Evolutionary conservation across 1,284 basidiomycete species (phyloP).

Genomic region (Athelia psychrophila): DNA sequence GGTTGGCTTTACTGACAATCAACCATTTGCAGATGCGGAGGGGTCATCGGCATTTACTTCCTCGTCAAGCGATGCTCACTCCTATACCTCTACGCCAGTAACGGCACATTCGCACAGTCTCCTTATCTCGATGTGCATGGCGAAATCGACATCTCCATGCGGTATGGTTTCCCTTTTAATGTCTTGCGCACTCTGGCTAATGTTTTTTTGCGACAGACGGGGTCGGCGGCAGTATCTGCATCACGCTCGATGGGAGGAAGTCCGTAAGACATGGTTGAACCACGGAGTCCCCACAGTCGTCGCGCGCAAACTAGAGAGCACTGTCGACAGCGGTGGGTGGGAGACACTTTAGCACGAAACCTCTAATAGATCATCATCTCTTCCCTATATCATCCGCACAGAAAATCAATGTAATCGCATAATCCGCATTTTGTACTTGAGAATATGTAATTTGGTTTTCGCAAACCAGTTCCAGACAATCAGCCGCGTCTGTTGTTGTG

Average conservation of each 20-base stretch:
- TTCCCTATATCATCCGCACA: no score
- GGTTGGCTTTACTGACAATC: slow-evolving; percentile 8
- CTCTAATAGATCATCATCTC: no score
- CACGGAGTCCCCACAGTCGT: slow-evolving; percentile 91
- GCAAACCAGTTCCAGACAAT: no score
- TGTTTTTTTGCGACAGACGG: slow-evolving; percentile 44
- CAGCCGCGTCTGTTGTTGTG: no score
- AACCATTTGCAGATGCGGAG: slow-evolving; percentile 70
- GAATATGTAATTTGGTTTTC: no score
- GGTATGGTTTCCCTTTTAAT: slow-evolving; percentile 45
- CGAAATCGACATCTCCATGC: slow-evolving; percentile 90
- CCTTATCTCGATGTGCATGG: slow-evolving; percentile 96
- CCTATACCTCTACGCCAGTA: slow-evolving; percentile 87
- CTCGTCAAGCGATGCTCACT: slow-evolving; percentile 92
- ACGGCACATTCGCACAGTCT: slow-evolving; percentile 85
- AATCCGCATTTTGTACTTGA: no score
- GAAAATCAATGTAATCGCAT: no score
- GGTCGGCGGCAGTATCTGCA: slow-evolving; percentile 90
- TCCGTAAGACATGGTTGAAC: slow-evolving; percentile 86
- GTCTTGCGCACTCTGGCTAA: slow-evolving; percentile 3
- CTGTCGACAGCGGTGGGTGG: slow-evolving; percentile 92
- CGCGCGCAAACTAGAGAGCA: slow-evolving; percentile 85
- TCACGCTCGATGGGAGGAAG: slow-evolving; percentile 86
- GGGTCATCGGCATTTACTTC: slow-evolving; percentile 87
- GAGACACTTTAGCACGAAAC: slow-evolving; percentile 60